phyloP scores from a whole-genome alignment of 1,139 yeast genomes.

The Debaryomyces robertsiae region DNA sequence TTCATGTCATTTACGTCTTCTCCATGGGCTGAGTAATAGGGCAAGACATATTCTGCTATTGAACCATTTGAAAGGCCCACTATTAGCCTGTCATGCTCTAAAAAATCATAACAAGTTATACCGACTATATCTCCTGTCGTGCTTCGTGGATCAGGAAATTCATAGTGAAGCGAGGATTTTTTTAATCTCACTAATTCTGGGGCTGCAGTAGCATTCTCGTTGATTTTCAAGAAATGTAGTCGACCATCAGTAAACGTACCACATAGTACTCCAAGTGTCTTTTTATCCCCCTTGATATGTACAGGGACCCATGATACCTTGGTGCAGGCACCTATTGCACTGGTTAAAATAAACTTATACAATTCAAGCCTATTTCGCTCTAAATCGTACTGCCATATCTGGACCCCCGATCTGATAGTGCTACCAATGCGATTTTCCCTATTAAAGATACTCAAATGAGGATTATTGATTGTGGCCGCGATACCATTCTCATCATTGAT shows the following conservation, averaged over 20 bases:
- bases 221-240: slow-evolving; percentile 53
- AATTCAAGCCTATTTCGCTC: slow-evolving; percentile 24
- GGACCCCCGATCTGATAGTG: slow-evolving; percentile 41
- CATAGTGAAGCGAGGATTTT: slow-evolving; percentile 32
- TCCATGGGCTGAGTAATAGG: slow-evolving; percentile 12
- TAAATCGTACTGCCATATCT: slow-evolving; percentile 48
- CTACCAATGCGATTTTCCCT: slow-evolving; percentile 12
- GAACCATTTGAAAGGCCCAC: slow-evolving; percentile 71
- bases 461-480: slow-evolving; percentile 26
- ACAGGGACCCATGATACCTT: slow-evolving; percentile 55
- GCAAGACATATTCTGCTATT: slow-evolving; percentile 61
- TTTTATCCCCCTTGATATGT: slow-evolving; percentile 20
- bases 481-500: slow-evolving; percentile 33
- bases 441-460: slow-evolving; percentile 37
- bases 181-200: slow-evolving; percentile 26
- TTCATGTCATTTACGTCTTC: slow-evolving; percentile 13
- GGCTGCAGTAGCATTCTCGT: slow-evolving; percentile 8
- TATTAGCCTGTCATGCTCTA: slow-evolving; percentile 49
- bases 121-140: slow-evolving; percentile 19
- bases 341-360: slow-evolving; percentile 38
- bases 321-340: slow-evolving; percentile 55
- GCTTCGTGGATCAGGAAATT: slow-evolving; percentile 20
- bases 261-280: slow-evolving; percentile 48
- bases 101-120: slow-evolving; percentile 58
- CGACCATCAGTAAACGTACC: slow-evolving; percentile 67